Percentiles rank a stretch among this genome's conserved stretches.
Evolutionary conservation across 352 stramenopile species (phyloP).

Genomic region (Phytophthora meadii): DNA sequence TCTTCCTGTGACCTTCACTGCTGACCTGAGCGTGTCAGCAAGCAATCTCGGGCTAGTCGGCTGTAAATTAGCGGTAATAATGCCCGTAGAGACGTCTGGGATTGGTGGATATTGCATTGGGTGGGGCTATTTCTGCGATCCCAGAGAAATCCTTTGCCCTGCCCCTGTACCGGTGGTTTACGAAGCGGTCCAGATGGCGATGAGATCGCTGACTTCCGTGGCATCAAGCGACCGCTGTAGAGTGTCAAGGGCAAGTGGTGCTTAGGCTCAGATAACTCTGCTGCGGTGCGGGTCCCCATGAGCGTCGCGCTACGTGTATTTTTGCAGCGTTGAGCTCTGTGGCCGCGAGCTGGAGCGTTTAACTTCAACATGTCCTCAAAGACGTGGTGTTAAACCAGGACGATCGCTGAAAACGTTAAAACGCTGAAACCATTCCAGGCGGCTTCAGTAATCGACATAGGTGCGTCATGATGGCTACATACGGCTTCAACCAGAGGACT

Average conservation of each 20-base stretch:
- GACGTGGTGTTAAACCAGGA: conserved; percentile 11
- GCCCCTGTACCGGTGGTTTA: conserved; percentile 19
- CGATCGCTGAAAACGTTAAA: background rate
- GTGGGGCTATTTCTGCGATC: conserved; percentile 2
- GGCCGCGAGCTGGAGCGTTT: too few relatives aligned
- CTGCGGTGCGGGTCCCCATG: too few relatives aligned
- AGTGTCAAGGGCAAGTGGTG: too few relatives aligned
- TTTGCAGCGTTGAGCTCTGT: background rate
- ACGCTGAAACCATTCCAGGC: background rate
- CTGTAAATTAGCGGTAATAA: conserved; percentile 3
- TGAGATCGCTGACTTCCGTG: conserved; percentile 3
- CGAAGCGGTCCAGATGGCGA: conserved; percentile 1
- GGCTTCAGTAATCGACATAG: conserved; percentile 15
- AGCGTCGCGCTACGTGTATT: too few relatives aligned
- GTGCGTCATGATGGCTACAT: conserved; percentile 25
- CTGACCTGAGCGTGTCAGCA: conserved; percentile 8
- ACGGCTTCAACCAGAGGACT: background rate
- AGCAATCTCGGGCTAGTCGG: background rate
- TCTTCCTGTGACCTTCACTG: too few relatives aligned
- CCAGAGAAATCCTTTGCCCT: conserved; percentile 1
- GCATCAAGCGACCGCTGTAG: background rate
- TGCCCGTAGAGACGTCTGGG: background rate
- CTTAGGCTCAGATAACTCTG: too few relatives aligned
- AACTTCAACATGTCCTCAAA: conserved; percentile 19
- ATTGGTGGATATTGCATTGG: background rate